These are phyloP conservation scores for Panicum hallii DNA, from an alignment of 202 grass and related monocot genomes.

Conservation along the genomic window DNA sequence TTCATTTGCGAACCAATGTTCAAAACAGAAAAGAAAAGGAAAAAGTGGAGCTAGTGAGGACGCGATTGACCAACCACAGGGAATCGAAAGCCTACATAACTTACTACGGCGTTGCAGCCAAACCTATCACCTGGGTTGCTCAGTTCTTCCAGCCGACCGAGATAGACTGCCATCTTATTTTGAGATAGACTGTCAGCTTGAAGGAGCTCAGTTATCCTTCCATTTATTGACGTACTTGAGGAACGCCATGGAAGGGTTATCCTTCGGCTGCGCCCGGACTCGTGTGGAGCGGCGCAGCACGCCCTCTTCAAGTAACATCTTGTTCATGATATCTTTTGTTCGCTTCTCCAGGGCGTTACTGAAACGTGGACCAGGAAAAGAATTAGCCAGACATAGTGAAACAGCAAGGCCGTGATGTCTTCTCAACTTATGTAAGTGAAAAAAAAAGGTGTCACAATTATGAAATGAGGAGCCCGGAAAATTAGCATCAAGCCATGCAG, in stretches of 20 bases:
- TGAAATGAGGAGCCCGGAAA: not conserved
- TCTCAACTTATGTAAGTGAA: not conserved
- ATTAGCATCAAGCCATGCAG: conserved; percentile 11
- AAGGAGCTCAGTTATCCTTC: conserved; percentile 59
- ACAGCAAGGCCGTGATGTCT: not conserved
- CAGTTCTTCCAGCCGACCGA: not conserved
- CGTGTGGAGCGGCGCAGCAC: conserved; percentile 76
- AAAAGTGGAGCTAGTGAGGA: not conserved
- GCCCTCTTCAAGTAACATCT: conserved; percentile 72
- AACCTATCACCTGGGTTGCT: not conserved
- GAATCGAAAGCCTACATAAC: conserved; percentile 9
- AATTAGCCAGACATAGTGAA: conserved; percentile 15
- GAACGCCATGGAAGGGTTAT: conserved; percentile 72
- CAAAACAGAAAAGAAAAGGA: not conserved
- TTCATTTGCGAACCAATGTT: conserved; percentile 7
- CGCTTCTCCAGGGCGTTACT: conserved; percentile 79
- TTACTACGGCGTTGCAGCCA: not conserved
- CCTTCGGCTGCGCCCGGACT: conserved; percentile 79
- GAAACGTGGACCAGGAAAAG: conserved; percentile 26
- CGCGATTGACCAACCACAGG: not conserved
- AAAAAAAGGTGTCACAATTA: not conserved
- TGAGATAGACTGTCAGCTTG: not conserved
- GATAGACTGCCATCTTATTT: not conserved
- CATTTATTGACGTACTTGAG: conserved; percentile 91
- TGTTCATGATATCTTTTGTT: conserved; percentile 66